Evolutionary conservation across 2,329 filamentous ascomycete species (phyloP).

Genomic region (Cercospora beticola): DNA sequence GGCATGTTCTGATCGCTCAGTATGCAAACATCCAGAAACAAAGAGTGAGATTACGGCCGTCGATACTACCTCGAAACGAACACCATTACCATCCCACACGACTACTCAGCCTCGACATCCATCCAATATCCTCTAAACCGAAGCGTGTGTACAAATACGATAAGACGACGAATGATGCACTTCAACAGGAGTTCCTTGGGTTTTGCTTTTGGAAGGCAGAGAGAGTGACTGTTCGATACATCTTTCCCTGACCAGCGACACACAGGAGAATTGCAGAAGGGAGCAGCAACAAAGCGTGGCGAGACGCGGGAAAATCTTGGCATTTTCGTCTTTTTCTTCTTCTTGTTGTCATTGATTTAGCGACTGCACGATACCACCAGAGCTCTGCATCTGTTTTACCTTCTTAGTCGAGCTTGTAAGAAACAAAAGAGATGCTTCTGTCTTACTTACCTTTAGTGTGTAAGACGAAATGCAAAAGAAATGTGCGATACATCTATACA

Average conservation of each 20-base stretch:
- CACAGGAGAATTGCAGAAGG: background rate
- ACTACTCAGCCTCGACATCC: background rate
- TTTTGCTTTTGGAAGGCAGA: background rate
- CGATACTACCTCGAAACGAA: background rate
- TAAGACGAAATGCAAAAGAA: background rate
- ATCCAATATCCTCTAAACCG: background rate
- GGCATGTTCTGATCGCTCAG: conserved; percentile 25
- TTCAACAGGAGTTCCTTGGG: conserved; percentile 7
- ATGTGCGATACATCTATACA: background rate
- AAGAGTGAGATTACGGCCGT: background rate
- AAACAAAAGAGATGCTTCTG: background rate
- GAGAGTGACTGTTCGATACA: background rate
- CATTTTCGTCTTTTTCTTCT: background rate
- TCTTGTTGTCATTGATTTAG: conserved; percentile 12
- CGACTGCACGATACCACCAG: conserved; percentile 20
- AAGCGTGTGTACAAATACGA: conserved; percentile 8
- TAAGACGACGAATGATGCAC: conserved; percentile 8
- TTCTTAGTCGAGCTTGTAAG: background rate
- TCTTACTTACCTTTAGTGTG: background rate
- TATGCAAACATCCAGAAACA: conserved; percentile 11
- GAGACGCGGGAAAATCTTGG: background rate
- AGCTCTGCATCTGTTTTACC: conserved; percentile 7
- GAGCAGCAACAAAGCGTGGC: background rate
- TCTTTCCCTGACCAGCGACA: background rate
- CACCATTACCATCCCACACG: background rate